Evolutionary conservation across 202 grass and related monocot genomes (phyloP), one percentile per base, ranked within the genome.

Genomic region (Schoenoplectus triqueter): DNA sequence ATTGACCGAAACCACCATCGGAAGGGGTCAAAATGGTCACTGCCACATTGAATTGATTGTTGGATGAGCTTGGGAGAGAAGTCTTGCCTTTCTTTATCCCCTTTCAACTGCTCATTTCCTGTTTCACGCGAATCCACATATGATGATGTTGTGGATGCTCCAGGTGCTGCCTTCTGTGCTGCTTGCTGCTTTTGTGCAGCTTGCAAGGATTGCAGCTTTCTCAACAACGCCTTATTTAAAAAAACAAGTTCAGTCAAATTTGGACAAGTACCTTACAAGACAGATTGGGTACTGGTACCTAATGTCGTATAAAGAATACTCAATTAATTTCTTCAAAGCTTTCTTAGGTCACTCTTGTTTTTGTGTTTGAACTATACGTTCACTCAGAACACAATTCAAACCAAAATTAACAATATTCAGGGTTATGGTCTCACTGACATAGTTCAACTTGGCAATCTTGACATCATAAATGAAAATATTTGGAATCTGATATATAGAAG

Each of bases 1-100:
- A 93, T 69, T 0, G 95, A 90, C 62, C 88, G 90, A 56, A 95
- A 95, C 95, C 91, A 98, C 91, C 91, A 91, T 59, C 92, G 86
- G 5, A 86, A 81, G 2, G 88, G 91, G 80, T 93, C 65, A 50
- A 93, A 72, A 13, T 81, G 87, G 80, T 95, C 87, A 66, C 10
- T 8, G 17, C 68, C 78, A 3, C 5, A 69, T 55, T 87, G 81
- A 60, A 85, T 78, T 51, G 87, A 73, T 84, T 86, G 71, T 47
- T 86, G 84, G 80, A 80, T 64, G 45, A 87, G 89, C 73, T 92
- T 89, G 4, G 74, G 13, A 13, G 67, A 65, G 82, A 83, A 83
- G 2, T 83, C 64, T 59, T 71, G 65, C 66, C 47, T 82, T 82
- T 76, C 89, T 85, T 84, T 85, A 1, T 83, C 64, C 66, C 40